Conservation (phyloP, 2,329 filamentous ascomycete genomes). For the Leptodontidium sp. region DNA sequence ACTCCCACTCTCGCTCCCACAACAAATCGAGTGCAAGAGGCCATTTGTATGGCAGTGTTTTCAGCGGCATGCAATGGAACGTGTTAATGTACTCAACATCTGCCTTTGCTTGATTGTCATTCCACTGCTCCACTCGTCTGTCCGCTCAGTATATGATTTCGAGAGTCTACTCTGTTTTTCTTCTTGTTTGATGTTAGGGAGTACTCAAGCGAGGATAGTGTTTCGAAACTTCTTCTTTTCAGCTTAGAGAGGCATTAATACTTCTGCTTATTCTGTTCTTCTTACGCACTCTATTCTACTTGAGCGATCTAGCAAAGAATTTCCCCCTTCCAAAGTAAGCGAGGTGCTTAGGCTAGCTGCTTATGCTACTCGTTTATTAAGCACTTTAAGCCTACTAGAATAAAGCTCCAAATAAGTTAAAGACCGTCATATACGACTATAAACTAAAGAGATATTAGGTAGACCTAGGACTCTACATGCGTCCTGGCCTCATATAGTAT, state of each 20-base stretch:
- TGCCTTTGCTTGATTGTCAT: background rate
- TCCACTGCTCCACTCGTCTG: background rate
- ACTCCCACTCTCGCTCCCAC: background rate
- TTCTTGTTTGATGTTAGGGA: background rate
- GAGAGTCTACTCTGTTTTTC: background rate
- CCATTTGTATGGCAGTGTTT: background rate
- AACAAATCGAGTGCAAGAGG: background rate
- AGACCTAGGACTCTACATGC: too few relatives aligned
- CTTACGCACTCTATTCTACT: too few relatives aligned
- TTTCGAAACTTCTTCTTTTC: too few relatives aligned
- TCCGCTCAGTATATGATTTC: background rate
- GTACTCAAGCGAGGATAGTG: background rate
- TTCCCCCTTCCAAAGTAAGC: background rate
- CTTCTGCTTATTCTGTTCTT: too few relatives aligned
- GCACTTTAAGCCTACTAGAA: background rate
- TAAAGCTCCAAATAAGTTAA: background rate
- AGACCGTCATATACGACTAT: constrained; percentile 35
- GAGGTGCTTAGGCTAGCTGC: background rate
- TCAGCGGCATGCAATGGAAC: constrained; percentile 2
- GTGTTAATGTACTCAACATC: background rate
- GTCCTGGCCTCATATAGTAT: too few relatives aligned
- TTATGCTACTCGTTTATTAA: background rate
- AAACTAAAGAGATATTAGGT: constrained; percentile 34
- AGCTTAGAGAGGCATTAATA: too few relatives aligned
- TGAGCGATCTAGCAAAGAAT: too few relatives aligned